Conservation (phyloP, 768 basidiomycete genomes). For the Ephemerocybe angulata region DNA sequence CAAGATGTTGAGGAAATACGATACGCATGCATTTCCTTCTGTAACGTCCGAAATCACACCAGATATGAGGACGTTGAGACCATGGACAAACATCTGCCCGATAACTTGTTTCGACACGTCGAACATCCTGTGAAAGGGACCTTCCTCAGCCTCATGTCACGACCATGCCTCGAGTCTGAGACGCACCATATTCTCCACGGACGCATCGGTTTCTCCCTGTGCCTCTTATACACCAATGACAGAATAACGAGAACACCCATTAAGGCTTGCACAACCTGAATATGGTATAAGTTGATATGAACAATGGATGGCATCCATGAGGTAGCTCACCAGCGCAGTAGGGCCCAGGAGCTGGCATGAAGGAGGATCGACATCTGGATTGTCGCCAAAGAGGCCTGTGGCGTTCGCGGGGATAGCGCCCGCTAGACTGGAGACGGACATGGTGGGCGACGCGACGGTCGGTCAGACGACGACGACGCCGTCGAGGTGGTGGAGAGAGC, state of each 20-base stretch:
- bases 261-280: conserved; percentile 76
- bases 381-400: conserved; percentile 17
- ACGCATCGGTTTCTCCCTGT: conserved; percentile 78
- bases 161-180: conserved; percentile 5
- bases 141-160: neutral
- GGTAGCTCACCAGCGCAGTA: conserved; percentile 41
- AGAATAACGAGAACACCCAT: conserved; percentile 91
- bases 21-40: conserved; percentile 81
- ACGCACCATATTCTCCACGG: conserved; percentile 91
- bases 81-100: conserved; percentile 81
- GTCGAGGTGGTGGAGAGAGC: neutral
- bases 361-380: conserved; percentile 43
- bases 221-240: conserved; percentile 84
- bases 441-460: neutral
- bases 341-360: conserved; percentile 53
- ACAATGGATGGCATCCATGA: conserved; percentile 24
- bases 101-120: conserved; percentile 91
- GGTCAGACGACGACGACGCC: conserved; percentile 1
- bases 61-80: conserved; percentile 75
- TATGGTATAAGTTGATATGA: conserved; percentile 39
- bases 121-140: conserved; percentile 57
- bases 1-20: conserved; percentile 90
- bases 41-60: conserved; percentile 66
- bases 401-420: neutral
- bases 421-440: neutral